A percentile compares a stretch with the other conserved stretches of the same genome.
Evolutionary conservation across 2,329 filamentous ascomycete genomes (phyloP).

Genomic region (Ophiostoma tasmaniense): DNA sequence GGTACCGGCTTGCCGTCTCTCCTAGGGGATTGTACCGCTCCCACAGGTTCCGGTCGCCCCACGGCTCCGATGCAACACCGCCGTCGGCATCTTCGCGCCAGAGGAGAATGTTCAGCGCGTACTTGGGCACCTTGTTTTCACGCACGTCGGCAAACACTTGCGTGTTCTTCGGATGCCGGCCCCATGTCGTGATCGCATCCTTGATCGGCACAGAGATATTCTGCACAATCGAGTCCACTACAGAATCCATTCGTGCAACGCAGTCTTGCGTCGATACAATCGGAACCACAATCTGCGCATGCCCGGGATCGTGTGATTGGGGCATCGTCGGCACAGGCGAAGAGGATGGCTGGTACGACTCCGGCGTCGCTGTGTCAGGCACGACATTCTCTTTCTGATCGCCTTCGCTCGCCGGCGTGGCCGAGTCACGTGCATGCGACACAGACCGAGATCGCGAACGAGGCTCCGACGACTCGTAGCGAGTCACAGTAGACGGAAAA

Average conservation of each 20-base stretch:
- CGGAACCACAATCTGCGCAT: constrained; percentile 16
- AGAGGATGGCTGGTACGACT: not conserved
- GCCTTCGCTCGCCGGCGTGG: constrained; percentile 10
- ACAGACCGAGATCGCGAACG: constrained; percentile 7
- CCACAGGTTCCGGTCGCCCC: constrained; percentile 44
- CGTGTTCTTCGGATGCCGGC: constrained; percentile 61
- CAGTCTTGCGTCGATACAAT: constrained; percentile 7
- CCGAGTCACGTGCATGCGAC: constrained; percentile 4
- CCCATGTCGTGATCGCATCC: constrained; percentile 65
- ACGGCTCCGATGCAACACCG: constrained; percentile 55
- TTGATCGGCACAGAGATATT: constrained; percentile 58
- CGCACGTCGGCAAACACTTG: constrained; percentile 51
- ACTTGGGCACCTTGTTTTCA: constrained; percentile 71
- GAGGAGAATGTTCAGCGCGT: constrained; percentile 68
- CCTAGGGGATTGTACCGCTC: constrained; percentile 39
- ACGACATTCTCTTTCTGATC: constrained; percentile 18
- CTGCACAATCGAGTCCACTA: constrained; percentile 56
- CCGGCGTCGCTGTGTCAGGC: constrained; percentile 9
- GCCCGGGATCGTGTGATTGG: constrained; percentile 7
- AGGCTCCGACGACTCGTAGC: constrained; percentile 13
- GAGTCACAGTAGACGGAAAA: constrained; percentile 38
- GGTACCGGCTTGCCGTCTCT: constrained; percentile 44
- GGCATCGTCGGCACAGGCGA: not conserved
- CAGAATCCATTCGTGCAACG: constrained; percentile 49
- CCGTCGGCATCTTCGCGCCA: constrained; percentile 59